Evolutionary conservation across 176 grass and related monocot species (phyloP), one percentile per base, ranked within the genome.

Genomic region (Pharus latifolius): DNA sequence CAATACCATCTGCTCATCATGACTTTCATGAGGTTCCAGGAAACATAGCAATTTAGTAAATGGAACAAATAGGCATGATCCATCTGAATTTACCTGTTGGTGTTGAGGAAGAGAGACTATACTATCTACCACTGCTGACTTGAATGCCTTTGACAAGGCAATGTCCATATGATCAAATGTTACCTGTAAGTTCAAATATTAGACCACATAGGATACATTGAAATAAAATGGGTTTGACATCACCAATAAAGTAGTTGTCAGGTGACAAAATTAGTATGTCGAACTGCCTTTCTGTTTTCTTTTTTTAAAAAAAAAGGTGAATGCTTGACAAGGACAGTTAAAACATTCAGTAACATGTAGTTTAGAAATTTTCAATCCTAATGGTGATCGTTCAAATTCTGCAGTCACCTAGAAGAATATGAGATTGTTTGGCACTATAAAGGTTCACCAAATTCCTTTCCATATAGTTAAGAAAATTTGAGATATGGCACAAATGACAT

Each of bases 61-160:
- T 14, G 1, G 49, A 70, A 57, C 31, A 64, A 31, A 9, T 9
- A 38, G 10, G 20, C 18, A 67, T 67, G 29, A 34, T 47, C 33
- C 43, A 47, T 37, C 28, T 25, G 11, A 24, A 23, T 19, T 49
- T 82, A 99, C 96, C 87, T 99, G 96, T 69, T 99, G 90, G 47
- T 99, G 90, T 73, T 91, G 96, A 63, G 96, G 96, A 74, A 99
- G 96, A 79, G 87, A 88, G n/a, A 81, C 49, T 88, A 99, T 99
- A 35, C 71, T 95, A 67, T 91, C 80, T 51, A 99, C 73, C 38
- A 88, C 56, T 4, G 63, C 52, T 52, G 96, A 90, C 56, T 91
- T 94, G 77, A 91, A 99, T 63, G 70, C 87, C 60, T 95, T 95
- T 50, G 87, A 86, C 82, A 95, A 81, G 71, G 90, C 96, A 72